Evolutionary conservation across 164 flowering plant species (phyloP), one percentile per base, ranked within the genome.

Genomic region (Sedum album): DNA sequence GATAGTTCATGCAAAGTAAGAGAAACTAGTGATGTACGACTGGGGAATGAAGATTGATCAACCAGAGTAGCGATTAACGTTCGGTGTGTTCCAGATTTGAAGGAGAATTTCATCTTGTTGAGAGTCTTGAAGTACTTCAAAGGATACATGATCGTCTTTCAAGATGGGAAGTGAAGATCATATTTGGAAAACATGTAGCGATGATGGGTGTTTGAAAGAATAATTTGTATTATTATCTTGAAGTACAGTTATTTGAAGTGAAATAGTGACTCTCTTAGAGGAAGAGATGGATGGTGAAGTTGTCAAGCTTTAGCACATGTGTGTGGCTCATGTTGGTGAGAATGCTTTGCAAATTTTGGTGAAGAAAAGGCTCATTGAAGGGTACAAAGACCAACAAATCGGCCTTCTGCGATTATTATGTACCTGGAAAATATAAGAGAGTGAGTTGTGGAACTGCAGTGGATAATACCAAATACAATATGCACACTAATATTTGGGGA

Each of bases 321-420:
- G 48, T 10, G 4, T 10, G 48, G 18, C 17, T 10, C 48, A 42
- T 42, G 48, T 17, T 42, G 23, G 23, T 17, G 53, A 48, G n/a
- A 48, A 48, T 2, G 53, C 53, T 48, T 20, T 48, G 6, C 53
- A 48, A 9, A 18, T 17, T 20, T 20, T 20, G 23, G 23, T 48
- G 53, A 48, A 48, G 53, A 4, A 48, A n/a, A 17, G n/a, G 53
- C 9, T 48, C 20, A 7, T 5, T 48, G 5, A 48, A 48, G 1
- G 23, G 53, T 4, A 0, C 53, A 48, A 4, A 9, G 7, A 17
- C 21, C 6, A 20, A 18, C 53, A 65, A 23, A 8, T 66, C 10
- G 60, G 36, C 15, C 31, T 61, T 23, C 55, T 66, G 66, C 66
- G 73, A 69, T 66, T 2, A 69, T 20, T 18, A 21, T 1, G 21